Conservation (phyloP, 2,329 filamentous ascomycete species). For the Emergomyces africanus region DNA sequence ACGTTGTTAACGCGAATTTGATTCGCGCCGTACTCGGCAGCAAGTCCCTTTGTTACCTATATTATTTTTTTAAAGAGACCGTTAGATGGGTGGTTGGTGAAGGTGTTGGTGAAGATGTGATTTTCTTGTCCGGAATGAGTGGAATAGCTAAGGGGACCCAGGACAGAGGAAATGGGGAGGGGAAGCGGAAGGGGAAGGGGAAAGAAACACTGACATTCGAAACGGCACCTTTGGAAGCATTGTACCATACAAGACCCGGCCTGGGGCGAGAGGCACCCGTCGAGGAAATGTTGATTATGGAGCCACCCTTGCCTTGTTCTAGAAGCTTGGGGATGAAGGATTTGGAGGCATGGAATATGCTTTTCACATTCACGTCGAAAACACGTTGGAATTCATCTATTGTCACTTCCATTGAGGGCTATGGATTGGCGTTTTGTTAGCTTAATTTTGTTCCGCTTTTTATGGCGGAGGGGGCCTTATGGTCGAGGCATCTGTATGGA, state of each 20-base stretch:
- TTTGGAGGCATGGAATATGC: slow-evolving; percentile 26
- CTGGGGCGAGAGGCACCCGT: slow-evolving; percentile 31
- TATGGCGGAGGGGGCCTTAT: not conserved
- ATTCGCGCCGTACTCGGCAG: slow-evolving; percentile 58
- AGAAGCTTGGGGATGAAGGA: slow-evolving; percentile 25
- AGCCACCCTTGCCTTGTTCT: slow-evolving; percentile 28
- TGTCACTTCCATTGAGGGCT: slow-evolving; percentile 31
- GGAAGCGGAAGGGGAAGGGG: not conserved
- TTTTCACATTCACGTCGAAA: slow-evolving; percentile 34
- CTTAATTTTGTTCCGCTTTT: not conserved
- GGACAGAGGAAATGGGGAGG: not conserved
- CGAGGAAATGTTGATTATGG: slow-evolving; percentile 34
- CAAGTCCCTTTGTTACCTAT: slow-evolving; percentile 51
- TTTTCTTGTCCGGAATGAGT: not conserved
- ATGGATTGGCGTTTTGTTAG: not conserved
- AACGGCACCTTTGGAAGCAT: slow-evolving; percentile 33
- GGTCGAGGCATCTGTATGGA: not conserved
- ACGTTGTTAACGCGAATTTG: slow-evolving; percentile 63
- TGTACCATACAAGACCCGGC: slow-evolving; percentile 35
- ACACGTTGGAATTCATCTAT: slow-evolving; percentile 33
- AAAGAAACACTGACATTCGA: slow-evolving; percentile 24
- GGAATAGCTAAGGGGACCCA: not conserved
- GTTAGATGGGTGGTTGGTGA: not conserved
- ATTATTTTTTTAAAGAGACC: not conserved
- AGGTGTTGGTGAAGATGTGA: too few relatives aligned